Conservation (phyloP, 306 rosid genomes). For the Acmispon strigosus region DNA sequence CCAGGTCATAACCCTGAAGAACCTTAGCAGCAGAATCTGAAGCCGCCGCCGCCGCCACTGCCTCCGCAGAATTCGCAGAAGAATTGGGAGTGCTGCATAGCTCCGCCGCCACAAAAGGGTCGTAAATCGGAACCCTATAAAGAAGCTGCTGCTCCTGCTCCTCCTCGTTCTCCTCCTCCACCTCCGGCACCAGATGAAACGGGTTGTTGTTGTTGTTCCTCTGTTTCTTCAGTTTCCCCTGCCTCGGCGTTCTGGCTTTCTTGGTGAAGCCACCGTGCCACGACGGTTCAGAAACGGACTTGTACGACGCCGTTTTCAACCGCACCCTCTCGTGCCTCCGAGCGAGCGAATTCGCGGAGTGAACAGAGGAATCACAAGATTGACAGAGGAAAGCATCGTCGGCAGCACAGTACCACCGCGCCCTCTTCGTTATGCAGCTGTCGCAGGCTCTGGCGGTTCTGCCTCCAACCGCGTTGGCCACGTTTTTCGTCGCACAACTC, state of each 20-base stretch:
- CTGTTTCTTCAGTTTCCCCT: conserved; percentile 31
- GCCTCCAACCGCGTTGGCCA: conserved; percentile 54
- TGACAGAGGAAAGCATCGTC: conserved; percentile 94
- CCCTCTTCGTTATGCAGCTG: conserved; percentile 74
- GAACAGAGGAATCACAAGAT: conserved; percentile 73
- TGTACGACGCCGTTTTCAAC: conserved; percentile 45
- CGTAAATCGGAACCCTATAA: conserved; percentile 69
- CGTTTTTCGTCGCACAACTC: conserved; percentile 39
- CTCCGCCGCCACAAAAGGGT: conserved; percentile 43
- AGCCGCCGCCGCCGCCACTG: too few species aligned
- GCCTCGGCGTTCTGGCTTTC: conserved; percentile 73
- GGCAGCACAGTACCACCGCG: conserved; percentile 95
- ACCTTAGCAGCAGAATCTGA: too few species aligned
- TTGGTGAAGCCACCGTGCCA: conserved; percentile 70
- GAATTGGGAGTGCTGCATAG: conserved; percentile 21
- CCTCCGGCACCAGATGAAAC: conserved; percentile 65
- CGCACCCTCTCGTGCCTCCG: conserved; percentile 66
- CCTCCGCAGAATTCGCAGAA: not conserved
- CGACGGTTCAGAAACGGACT: conserved; percentile 26
- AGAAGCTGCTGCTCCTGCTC: conserved; percentile 52
- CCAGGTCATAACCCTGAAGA: conserved; percentile 11
- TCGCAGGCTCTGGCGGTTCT: conserved; percentile 89
- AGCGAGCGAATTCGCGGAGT: conserved; percentile 79
- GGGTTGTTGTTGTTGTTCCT: not conserved
- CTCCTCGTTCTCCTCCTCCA: conserved; percentile 60